These are phyloP conservation scores for Ophiocordyceps sinensis DNA, from an alignment of 2,329 filamentous ascomycete genomes.

Conservation along the genomic window DNA sequence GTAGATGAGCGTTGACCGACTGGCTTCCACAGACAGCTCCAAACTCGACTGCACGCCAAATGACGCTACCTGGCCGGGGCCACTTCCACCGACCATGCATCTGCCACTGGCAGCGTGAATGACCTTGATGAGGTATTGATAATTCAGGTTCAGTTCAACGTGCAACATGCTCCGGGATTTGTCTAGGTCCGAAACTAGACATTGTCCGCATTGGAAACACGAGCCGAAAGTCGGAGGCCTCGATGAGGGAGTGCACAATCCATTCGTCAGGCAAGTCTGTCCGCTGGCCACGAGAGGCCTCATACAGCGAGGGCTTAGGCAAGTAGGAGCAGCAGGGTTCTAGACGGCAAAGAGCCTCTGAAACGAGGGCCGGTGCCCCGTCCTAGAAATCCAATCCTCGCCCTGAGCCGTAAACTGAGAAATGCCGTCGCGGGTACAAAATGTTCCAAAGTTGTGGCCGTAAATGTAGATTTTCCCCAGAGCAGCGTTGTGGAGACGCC, in stretches of 20 bases:
- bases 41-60: conserved; percentile 35
- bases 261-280: conserved; percentile 19
- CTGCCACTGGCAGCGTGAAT: conserved; percentile 41
- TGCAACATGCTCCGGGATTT: conserved; percentile 27
- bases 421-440: conserved; percentile 31
- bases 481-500: conserved; percentile 1
- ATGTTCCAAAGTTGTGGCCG: conserved; percentile 29
- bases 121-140: conserved; percentile 37
- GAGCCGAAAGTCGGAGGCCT: conserved; percentile 20
- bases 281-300: not conserved
- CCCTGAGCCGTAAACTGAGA: conserved; percentile 33
- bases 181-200: conserved; percentile 12
- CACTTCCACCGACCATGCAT: conserved; percentile 22
- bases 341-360: conserved; percentile 1
- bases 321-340: too few relatives aligned
- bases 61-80: conserved; percentile 13
- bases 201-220: conserved; percentile 32
- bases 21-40: conserved; percentile 38
- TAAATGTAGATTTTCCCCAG: conserved; percentile 29
- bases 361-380: conserved; percentile 18
- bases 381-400: conserved; percentile 31
- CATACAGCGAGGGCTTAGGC: not conserved
- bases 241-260: conserved; percentile 13
- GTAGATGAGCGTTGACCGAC: conserved; percentile 37
- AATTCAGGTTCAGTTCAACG: conserved; percentile 36